These are phyloP conservation scores for Eucalyptus albens DNA, from an alignment of 345 rosid genomes.

Conservation along the genomic window DNA sequence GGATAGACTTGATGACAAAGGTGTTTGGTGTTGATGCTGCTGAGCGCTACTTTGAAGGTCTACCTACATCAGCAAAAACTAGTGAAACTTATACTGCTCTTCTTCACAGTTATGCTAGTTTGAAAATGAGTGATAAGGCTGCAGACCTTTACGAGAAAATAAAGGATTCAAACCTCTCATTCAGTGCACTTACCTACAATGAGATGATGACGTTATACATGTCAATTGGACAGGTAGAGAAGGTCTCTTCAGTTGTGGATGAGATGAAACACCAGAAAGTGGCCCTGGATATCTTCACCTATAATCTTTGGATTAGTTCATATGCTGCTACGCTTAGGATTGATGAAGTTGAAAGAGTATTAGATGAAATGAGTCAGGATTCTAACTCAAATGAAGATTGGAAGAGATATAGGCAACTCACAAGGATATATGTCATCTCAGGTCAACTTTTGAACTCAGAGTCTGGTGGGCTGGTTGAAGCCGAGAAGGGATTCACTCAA, in stretches of 20 bases:
- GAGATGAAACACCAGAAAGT: constrained; percentile 46
- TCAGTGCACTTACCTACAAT: constrained; percentile 62
- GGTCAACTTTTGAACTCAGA: constrained; percentile 31
- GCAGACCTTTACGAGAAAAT: constrained; percentile 52
- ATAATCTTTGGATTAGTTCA: constrained; percentile 85
- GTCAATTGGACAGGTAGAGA: constrained; percentile 82
- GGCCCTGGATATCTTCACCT: constrained; percentile 71
- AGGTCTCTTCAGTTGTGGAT: constrained; percentile 43
- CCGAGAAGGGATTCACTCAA: constrained; percentile 49
- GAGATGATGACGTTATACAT: constrained; percentile 94
- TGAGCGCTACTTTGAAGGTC: constrained; percentile 74
- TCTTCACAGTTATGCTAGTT: constrained; percentile 70
- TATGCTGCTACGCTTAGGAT: constrained; percentile 59
- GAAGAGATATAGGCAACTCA: constrained; percentile 40
- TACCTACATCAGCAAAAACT: constrained; percentile 40
- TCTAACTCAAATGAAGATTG: constrained; percentile 39
- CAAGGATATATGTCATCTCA: constrained; percentile 41
- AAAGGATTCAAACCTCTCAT: constrained; percentile 29
- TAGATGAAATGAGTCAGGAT: constrained; percentile 58
- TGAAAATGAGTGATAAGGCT: constrained; percentile 49
- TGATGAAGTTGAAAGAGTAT: constrained; percentile 40
- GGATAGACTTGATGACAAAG: constrained; percentile 75
- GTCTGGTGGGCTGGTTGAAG: constrained; percentile 35
- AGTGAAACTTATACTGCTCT: constrained; percentile 82
- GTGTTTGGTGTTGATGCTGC: constrained; percentile 90